Base-by-base conservation (phyloP, 352 stramenopile species). In the Globisporangium parvum region DNA sequence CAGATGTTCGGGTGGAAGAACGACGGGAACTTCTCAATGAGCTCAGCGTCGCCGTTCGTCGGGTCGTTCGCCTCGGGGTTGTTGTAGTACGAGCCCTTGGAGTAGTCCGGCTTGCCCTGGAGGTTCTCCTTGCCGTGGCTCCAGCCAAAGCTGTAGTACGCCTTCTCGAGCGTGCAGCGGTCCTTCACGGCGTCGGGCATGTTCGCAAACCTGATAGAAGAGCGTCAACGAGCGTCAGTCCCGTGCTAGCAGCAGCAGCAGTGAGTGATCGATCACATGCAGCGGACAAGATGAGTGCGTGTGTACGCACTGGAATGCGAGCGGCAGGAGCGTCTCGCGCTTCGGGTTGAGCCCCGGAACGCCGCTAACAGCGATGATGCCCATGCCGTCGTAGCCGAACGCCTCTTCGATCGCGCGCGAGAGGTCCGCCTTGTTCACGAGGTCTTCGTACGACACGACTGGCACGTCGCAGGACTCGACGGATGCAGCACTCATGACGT, bases 1-100 rank as follows among this genome's bases (percentile, higher is more conserved):
- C 92, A 98, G 10, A 98, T 82, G 71, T 98, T 98, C 9, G 89
- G 85, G 62, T 96, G 85, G 65, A 91, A 94, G 67, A 98, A 98
- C 15, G 87, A 82, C 55, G 92, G 93, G 71, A 86, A 91, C 57
- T 78, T 70, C 47, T 65, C 50, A 31, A 96, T 87, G 31, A 96
- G 70, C 47, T 80, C 63, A 26, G 93, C 69, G 67, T 96, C 71
- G 54, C 75, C 73, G 52, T 78, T 65, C 6, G 83, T 86, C 15
- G 90, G 77, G 51, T 79, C 66, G 76, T 98, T 97, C 21, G 74
- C 77, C 51, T 98, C 66, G 5, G 95, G 94, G 76, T 99, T 99
- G 69, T 97, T 98, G 75, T 99, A 99, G 68, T 97, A 99, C 53
- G 85, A 97, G 2, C 87, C 96, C 67, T 99, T 99, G 57, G 85